Evolutionary conservation across 768 basidiomycete genomes (phyloP), one percentile per base, ranked within the genome.

Genomic region (Strobilomyces dryophilus): DNA sequence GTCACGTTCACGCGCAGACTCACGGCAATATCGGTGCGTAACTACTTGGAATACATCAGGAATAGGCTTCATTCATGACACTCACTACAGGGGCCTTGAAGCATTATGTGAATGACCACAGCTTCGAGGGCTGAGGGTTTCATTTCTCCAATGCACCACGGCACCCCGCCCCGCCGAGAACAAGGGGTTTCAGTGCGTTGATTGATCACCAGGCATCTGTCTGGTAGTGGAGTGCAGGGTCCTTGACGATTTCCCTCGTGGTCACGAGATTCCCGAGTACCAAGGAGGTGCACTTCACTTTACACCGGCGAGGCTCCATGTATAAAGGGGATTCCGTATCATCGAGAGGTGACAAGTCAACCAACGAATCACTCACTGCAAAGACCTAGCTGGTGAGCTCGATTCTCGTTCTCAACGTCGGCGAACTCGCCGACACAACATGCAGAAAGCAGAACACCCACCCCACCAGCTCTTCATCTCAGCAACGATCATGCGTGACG

Each of bases 301-400:
- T 24, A 4, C 15, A 21, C 24, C 17, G n/a, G 51, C 34, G 32
- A 4, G 44, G 47, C 26, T 2, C n/a, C 8, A 26, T 6, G 20
- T 64, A 65, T 65, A 65, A 66, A 61, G 40, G 21, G 31, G 15
- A 12, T 0, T 2, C 2, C 20, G 17, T 20, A 1, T 45, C 45
- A n/a, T 18, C 29, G 20, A n/a, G 10, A 17, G 24, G 50, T 31
- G 31, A 21, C 45, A 39, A 54, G 17, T 21, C 51, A 31, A 48
- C 27, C 32, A 46, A 52, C 43, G 24, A 27, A 39, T 35, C 52
- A n/a, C 40, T 35, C 15, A n/a, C 39, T 20, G 39, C 39, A 39
- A 39, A 39, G 20, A 31, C 29, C 53, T 2, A 51, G n/a, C 44
- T 29, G 43, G 59, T 64, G 39, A 61, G 65, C 24, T 41, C 37